phyloP scores from a whole-genome alignment of 768 basidiomycete genomes.

The Termitomyces heimii region DNA sequence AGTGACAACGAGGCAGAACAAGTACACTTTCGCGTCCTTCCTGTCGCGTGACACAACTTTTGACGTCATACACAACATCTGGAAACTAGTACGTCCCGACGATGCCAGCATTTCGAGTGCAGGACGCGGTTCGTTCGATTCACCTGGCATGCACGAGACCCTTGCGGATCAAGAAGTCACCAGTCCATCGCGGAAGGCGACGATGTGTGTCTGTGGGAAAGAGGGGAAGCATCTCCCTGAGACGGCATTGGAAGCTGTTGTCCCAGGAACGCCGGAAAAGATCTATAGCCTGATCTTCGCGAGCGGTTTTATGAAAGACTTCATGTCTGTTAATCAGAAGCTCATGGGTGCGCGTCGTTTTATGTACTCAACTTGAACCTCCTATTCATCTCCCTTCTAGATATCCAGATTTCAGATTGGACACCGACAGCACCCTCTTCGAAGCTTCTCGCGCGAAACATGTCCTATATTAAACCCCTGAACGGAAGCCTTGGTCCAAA shows the following conservation, averaged over 20 bases:
- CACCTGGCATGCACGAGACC: conserved; percentile 12
- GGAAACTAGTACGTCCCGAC: conserved; percentile 84
- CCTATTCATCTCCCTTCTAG: conserved; percentile 31
- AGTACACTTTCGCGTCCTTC: conserved; percentile 96
- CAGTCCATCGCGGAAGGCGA: conserved; percentile 41
- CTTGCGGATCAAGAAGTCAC: conserved; percentile 14
- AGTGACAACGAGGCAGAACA: conserved; percentile 73
- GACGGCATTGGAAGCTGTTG: conserved; percentile 65
- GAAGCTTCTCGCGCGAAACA: conserved; percentile 75
- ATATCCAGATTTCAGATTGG: conserved; percentile 97
- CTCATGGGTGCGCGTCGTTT: conserved; percentile 60
- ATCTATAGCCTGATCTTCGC: conserved; percentile 96
- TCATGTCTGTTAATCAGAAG: conserved; percentile 86
- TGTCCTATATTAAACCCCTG: conserved; percentile 96
- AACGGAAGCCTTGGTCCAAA: conserved; percentile 86
- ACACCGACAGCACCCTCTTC: conserved; percentile 55
- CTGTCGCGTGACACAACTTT: conserved; percentile 93
- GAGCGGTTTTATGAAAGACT: conserved; percentile 93
- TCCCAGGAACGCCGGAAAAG: conserved; percentile 91
- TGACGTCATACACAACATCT: conserved; percentile 94
- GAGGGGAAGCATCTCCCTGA: conserved; percentile 68
- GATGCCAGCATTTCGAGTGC: conserved; percentile 33
- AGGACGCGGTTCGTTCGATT: conserved; percentile 30
- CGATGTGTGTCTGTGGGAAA: conserved; percentile 70
- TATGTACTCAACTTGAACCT: background rate